Percentiles rank a stretch among this genome's conserved stretches.
These are phyloP conservation scores for Wickerhamomyces hampshirensis DNA, from an alignment of 805 yeast genomes.

Conservation along the genomic window DNA sequence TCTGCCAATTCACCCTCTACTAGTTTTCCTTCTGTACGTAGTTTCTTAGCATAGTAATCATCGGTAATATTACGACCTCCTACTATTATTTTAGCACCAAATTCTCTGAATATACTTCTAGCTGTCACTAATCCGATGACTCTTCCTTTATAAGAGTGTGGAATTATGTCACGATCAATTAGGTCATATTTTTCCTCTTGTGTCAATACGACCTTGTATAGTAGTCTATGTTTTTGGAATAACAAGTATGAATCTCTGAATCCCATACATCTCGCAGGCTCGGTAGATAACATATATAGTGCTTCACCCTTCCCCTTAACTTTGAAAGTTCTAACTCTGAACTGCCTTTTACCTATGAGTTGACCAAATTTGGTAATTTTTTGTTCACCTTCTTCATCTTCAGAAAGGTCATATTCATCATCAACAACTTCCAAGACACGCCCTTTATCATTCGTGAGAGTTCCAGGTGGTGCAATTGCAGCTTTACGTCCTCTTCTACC, in stretches of 20 bases:
- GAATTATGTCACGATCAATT: slow-evolving; percentile 75
- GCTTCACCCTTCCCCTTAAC: slow-evolving; percentile 56
- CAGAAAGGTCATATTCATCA: slow-evolving; percentile 76
- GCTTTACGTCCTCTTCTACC: slow-evolving; percentile 41
- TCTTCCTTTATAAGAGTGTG: slow-evolving; percentile 87
- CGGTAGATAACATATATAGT: slow-evolving; percentile 87
- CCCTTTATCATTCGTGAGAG: slow-evolving; percentile 61
- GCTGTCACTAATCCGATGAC: slow-evolving; percentile 90
- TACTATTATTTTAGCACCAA: slow-evolving; percentile 79
- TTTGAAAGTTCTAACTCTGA: slow-evolving; percentile 65
- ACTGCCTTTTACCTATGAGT: slow-evolving; percentile 68
- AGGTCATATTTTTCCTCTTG: slow-evolving; percentile 80
- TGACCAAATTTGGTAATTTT: slow-evolving; percentile 69
- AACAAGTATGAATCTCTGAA: slow-evolving; percentile 86
- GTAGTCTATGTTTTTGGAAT: slow-evolving; percentile 77
- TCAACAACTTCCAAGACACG: slow-evolving; percentile 55
- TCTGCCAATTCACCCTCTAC: slow-evolving; percentile 70
- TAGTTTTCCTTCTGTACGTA: slow-evolving; percentile 50
- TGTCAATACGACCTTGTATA: slow-evolving; percentile 67
- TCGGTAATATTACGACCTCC: slow-evolving; percentile 80
- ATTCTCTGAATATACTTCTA: slow-evolving; percentile 80
- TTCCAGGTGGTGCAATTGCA: slow-evolving; percentile 21
- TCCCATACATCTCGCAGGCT: slow-evolving; percentile 93
- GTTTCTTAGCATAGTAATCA: slow-evolving; percentile 74
- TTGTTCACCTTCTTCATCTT: slow-evolving; percentile 72